Base-by-base conservation (phyloP, 495 filamentous ascomycete genomes). In the Xylona heveae region DNA sequence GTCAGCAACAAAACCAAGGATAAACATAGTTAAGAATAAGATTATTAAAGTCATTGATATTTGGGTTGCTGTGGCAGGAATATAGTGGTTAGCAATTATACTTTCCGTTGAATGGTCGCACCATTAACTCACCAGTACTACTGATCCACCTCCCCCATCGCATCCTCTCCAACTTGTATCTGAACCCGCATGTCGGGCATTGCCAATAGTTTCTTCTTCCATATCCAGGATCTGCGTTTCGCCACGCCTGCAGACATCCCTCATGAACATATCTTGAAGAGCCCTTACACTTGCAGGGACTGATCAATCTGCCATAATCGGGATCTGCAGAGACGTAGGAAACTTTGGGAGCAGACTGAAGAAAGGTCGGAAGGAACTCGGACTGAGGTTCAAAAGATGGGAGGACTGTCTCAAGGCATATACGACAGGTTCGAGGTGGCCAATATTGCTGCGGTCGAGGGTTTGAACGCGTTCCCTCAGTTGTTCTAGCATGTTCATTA, bases 221-320 rank as follows among this genome's bases (percentile, higher is more conserved):
- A 39, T 74, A 70, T 18, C 55, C 43, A 5, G 77, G 76, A 45
- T 83, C 71, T 6, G 75, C 60, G 31, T 73, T 60, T 37, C 88
- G 73, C 88, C 88, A 95, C 19, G 61, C 54, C 46, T 84, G 73
- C 13, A 97, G 59, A 49, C 88, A 97, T n/a, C 71, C 78, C 48
- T 92, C 79, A 50, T 97, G 88, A 21, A 95, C 83, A 57, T 91
- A 94, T 53, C 75, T 74, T 36, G 83, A 78, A 9, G 74, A 78
- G 33, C 88, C 88, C 54, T 78, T 85, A 59, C 88, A 97, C 51
- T 72, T 70, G 61, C 88, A 97, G 3, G 88, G 88, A 18, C 78
- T 74, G 30, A 97, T 62, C n/a, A 97, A 58, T 4, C 81, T 74
- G 24, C 81, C 83, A 21, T 66, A 55, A 35, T 76, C 66, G n/a